phyloP scores from a whole-genome alignment of 768 basidiomycete species.

The Leccinum sublutescens region DNA sequence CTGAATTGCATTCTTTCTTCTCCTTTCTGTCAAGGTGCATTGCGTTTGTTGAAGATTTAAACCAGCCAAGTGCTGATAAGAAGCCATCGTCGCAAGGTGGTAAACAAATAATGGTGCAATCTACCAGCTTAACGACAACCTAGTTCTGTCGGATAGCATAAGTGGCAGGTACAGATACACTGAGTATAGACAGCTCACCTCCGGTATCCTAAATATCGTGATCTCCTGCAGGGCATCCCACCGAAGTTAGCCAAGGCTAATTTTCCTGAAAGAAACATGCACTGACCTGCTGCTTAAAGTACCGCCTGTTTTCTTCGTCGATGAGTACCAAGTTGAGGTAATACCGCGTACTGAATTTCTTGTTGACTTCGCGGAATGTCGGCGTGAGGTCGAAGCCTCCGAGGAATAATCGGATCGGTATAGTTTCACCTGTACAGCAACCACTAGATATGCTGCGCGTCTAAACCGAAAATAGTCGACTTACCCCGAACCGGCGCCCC shows the following conservation, averaged over 20 bases:
- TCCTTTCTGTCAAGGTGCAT: neutral
- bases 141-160: constrained; percentile 34
- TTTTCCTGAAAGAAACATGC: neutral
- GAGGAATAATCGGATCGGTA: constrained; percentile 95
- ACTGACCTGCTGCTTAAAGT: constrained; percentile 92
- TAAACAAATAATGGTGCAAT: constrained; percentile 6
- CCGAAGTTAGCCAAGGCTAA: neutral
- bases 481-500: constrained; percentile 85
- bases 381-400: constrained; percentile 98
- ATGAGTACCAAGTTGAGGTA: constrained; percentile 97
- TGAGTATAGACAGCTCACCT: constrained; percentile 44
- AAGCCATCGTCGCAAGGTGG: constrained; percentile 1
- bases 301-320: constrained; percentile 96
- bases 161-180: neutral
- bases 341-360: constrained; percentile 97
- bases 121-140: constrained; percentile 9
- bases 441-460: neutral
- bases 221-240: constrained; percentile 55
- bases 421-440: constrained; percentile 79
- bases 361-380: constrained; percentile 98
- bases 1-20: neutral
- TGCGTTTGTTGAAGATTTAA: constrained; percentile 5
- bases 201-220: constrained; percentile 87
- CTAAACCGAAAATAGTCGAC: neutral
- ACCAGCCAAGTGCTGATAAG: neutral